Base-by-base conservation (phyloP, 345 rosid genomes). In the Hirschfeldia incana region DNA sequence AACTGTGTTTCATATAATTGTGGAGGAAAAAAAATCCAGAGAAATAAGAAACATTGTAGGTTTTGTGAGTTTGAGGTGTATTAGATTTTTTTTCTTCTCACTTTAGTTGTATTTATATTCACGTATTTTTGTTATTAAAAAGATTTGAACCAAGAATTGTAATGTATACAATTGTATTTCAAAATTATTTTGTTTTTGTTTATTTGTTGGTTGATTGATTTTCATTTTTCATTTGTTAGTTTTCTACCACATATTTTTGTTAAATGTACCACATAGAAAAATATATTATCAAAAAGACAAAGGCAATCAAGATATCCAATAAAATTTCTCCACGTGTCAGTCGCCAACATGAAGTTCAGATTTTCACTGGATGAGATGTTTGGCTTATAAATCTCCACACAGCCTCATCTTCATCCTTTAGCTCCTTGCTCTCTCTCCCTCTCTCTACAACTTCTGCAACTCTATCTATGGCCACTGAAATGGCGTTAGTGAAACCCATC, bases 401-500 rank as follows among this genome's bases (percentile, higher is more conserved):
- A 72, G 13, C 75, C 78, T 72, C 84, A 81, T 72, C 84, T 77
- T 67, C 77, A 16, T 74, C 81, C 85, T 71, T 70, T 79, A 74
- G 83, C 83, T 62, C 9, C 71, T 74, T 46, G 15, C 62, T 61
- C 61, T 60, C 32, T 55, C 62, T 55, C 60, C 7, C 30, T 29
- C 3, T 29, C 30, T 29, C 57, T 33, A 33, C 27, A 17, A 69
- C 75, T 76, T 81, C 84, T 72, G 75, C 26, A 63, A 55, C 66
- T 58, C 66, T 9, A 66, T 8, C 77, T 27, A 88, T 88, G 91
- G 92, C 93, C 1, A 84, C 90, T 36, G 92, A 92, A 73, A 90
- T 93, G 98, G 94, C 97, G n/a, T 85, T 91, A 1, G 85, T 88
- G 29, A 91, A 88, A 82, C 91, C 97, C 72, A 83, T 91, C 72